phyloP scores from a whole-genome alignment of 2,329 filamentous ascomycete genomes.

The Fusarium praegraminearum region DNA sequence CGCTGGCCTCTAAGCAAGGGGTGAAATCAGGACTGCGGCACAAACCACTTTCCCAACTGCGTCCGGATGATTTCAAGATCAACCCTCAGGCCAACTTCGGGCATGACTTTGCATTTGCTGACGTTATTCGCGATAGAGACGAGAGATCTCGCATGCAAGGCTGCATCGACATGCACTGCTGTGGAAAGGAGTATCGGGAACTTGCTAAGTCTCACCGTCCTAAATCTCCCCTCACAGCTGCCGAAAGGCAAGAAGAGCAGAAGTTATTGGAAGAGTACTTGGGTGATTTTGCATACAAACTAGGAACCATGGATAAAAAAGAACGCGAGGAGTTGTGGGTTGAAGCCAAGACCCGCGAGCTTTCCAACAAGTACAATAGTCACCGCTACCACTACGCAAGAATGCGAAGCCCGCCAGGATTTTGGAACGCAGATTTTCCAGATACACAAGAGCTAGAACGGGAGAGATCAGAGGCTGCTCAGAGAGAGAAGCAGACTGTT shows the following conservation, averaged over 20 bases:
- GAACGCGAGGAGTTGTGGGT: constrained; percentile 76
- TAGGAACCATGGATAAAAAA: constrained; percentile 68
- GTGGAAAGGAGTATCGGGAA: constrained; percentile 76
- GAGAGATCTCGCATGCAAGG: constrained; percentile 78
- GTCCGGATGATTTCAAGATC: constrained; percentile 81
- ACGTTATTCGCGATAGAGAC: constrained; percentile 78
- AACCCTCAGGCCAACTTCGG: constrained; percentile 80
- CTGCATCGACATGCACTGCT: constrained; percentile 81
- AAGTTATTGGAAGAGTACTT: constrained; percentile 67
- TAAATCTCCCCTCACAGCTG: constrained; percentile 52
- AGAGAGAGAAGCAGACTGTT: constrained; percentile 72
- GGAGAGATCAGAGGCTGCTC: constrained; percentile 74
- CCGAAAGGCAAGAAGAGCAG: constrained; percentile 58
- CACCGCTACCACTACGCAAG: constrained; percentile 82
- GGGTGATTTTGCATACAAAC: constrained; percentile 68
- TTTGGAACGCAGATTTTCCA: constrained; percentile 92
- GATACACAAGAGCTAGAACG: constrained; percentile 81
- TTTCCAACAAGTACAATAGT: constrained; percentile 81
- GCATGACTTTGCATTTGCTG: constrained; percentile 76
- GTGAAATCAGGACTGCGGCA: constrained; percentile 62
- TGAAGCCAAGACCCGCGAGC: constrained; percentile 78
- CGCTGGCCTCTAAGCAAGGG: constrained; percentile 43
- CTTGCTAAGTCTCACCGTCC: constrained; percentile 68
- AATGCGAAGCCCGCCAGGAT: constrained; percentile 82
- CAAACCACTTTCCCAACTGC: constrained; percentile 68